Conservation (phyloP, 2,329 filamentous ascomycete species). For the Claviceps sorghi region DNA sequence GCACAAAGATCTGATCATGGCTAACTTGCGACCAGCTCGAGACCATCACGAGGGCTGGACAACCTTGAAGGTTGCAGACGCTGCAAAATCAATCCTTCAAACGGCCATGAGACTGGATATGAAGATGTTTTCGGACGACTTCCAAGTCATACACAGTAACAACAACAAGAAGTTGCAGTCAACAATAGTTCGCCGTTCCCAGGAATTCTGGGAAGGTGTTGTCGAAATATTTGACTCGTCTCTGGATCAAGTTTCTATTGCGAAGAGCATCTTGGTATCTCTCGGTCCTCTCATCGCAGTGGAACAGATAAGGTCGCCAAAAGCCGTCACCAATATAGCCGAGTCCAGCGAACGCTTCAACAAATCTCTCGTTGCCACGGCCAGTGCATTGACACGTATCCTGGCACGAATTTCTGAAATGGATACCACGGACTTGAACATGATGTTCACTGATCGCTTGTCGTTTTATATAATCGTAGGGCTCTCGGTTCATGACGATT, state of each 20-base stretch:
- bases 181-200: constrained; percentile 53
- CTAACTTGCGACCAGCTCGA: constrained; percentile 16
- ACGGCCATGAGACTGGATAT: constrained; percentile 37
- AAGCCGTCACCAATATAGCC: constrained; percentile 28
- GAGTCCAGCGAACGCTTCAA: constrained; percentile 55
- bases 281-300: constrained; percentile 57
- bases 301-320: constrained; percentile 52
- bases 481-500: constrained; percentile 66
- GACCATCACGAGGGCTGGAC: constrained; percentile 21
- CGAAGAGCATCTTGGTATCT: constrained; percentile 57
- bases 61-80: constrained; percentile 26
- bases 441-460: constrained; percentile 51
- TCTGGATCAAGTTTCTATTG: constrained; percentile 56
- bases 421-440: constrained; percentile 49
- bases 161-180: constrained; percentile 47
- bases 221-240: constrained; percentile 67
- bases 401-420: constrained; percentile 72
- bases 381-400: constrained; percentile 52
- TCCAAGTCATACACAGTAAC: constrained; percentile 44
- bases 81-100: constrained; percentile 33
- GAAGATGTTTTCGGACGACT: constrained; percentile 28
- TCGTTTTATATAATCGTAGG: constrained; percentile 64
- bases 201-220: constrained; percentile 22
- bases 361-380: constrained; percentile 41
- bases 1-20: constrained; percentile 44